Evolutionary conservation across 371 early-diverging fungal genomes (phyloP).

Genomic region (Choanephora cucurbitarum): DNA sequence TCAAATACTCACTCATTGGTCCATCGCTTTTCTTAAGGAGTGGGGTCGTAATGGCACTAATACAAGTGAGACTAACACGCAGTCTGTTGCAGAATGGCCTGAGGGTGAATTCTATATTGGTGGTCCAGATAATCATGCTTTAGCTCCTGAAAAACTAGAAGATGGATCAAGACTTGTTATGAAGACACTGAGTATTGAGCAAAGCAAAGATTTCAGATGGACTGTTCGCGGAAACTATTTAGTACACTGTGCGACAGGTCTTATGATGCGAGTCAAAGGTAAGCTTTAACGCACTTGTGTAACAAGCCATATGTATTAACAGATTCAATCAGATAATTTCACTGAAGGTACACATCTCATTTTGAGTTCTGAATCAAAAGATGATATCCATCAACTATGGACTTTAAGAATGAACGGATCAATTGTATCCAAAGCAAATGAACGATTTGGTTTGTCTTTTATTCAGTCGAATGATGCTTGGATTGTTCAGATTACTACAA

Average conservation of each 20-base stretch:
- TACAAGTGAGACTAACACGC: conserved; percentile 5
- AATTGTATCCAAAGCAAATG: conserved; percentile 29
- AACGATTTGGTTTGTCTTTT: conserved; percentile 32
- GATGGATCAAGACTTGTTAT: conserved; percentile 33
- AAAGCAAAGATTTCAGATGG: conserved; percentile 38
- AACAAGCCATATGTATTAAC: conserved; percentile 10
- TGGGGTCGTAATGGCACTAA: conserved; percentile 13
- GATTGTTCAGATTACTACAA: conserved; percentile 26
- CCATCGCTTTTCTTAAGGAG: conserved; percentile 22
- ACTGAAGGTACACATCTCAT: conserved; percentile 28
- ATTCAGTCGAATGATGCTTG: conserved; percentile 25
- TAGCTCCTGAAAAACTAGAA: conserved; percentile 37
- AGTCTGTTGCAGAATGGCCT: conserved; percentile 40
- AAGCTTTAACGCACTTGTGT: conserved; percentile 6
- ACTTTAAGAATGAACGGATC: conserved; percentile 40
- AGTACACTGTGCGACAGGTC: conserved; percentile 48
- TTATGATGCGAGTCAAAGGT: conserved; percentile 41
- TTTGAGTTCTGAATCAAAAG: conserved; percentile 21
- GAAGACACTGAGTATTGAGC: conserved; percentile 27
- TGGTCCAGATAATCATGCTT: conserved; percentile 32
- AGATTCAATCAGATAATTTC: conserved; percentile 17
- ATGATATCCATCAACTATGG: conserved; percentile 39
- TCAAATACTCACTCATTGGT: conserved; percentile 30
- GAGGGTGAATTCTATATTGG: conserved; percentile 39
- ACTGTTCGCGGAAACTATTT: conserved; percentile 47